Conservation (phyloP, 306 rosid genomes). For the Pterocarpus macrocarpus region DNA sequence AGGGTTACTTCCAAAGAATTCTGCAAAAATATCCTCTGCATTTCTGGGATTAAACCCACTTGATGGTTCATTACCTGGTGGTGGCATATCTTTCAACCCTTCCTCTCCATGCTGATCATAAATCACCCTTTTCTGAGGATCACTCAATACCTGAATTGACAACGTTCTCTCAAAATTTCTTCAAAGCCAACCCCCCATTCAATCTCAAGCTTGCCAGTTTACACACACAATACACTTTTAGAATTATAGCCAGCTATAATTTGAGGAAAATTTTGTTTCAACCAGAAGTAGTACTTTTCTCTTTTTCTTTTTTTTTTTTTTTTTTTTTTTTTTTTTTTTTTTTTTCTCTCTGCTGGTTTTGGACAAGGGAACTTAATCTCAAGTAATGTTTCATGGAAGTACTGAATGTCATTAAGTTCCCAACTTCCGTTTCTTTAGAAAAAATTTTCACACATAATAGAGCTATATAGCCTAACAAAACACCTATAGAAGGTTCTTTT, state of each 20-base stretch:
- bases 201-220: constrained; percentile 15
- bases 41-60: constrained; percentile 84
- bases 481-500: background rate
- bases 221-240: background rate
- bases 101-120: constrained; percentile 95
- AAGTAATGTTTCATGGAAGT: background rate
- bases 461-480: background rate
- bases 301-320: too few species aligned
- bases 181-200: constrained; percentile 9
- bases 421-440: background rate
- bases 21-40: constrained; percentile 97
- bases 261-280: background rate
- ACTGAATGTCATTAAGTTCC: background rate
- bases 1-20: constrained; percentile 95
- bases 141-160: constrained; percentile 83
- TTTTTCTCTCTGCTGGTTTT: too few species aligned
- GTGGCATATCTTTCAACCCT: constrained; percentile 89
- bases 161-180: constrained; percentile 18
- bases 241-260: background rate
- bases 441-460: background rate
- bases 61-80: constrained; percentile 67
- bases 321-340: too few species aligned
- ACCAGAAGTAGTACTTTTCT: background rate
- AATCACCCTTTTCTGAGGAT: constrained; percentile 73
- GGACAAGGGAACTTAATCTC: background rate